Conservation (phyloP, 2,329 filamentous ascomycete species). For the Trichophyton simii region DNA sequence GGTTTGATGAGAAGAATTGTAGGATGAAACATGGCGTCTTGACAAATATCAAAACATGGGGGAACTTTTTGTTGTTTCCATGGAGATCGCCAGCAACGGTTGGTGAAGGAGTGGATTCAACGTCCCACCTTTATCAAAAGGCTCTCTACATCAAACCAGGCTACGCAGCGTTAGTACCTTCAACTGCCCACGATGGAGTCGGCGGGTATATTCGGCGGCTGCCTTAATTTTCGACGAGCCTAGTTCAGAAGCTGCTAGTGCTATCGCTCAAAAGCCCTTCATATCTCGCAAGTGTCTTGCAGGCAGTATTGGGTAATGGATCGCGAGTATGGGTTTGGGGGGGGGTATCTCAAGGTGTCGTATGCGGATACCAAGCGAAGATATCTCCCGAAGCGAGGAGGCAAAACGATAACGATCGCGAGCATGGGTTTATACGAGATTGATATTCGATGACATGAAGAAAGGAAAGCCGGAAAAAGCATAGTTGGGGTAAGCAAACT, state of each 20-base stretch:
- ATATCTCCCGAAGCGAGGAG: background rate
- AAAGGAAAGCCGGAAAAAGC: background rate
- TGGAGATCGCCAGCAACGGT: background rate
- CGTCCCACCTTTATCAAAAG: background rate
- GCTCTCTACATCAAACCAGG: background rate
- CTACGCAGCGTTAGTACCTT: background rate
- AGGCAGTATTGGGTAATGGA: background rate
- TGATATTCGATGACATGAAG: background rate
- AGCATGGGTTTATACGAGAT: background rate
- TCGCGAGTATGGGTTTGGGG: too few species aligned
- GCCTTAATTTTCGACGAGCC: background rate
- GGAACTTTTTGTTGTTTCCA: background rate
- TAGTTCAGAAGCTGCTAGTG: background rate
- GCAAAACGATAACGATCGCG: background rate
- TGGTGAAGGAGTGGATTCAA: background rate
- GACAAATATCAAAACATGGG: background rate
- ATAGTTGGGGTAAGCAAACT: background rate
- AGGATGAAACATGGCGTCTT: background rate
- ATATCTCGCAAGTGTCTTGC: background rate
- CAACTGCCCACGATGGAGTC: background rate
- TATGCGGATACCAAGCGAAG: background rate
- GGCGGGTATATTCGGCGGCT: constrained; percentile 2
- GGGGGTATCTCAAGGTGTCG: background rate
- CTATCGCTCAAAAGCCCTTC: background rate
- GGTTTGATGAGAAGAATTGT: background rate